These are phyloP conservation scores for cucumber (Cucumis sativus) DNA, from an alignment of 306 rosid species.

Conservation along the genomic window DNA sequence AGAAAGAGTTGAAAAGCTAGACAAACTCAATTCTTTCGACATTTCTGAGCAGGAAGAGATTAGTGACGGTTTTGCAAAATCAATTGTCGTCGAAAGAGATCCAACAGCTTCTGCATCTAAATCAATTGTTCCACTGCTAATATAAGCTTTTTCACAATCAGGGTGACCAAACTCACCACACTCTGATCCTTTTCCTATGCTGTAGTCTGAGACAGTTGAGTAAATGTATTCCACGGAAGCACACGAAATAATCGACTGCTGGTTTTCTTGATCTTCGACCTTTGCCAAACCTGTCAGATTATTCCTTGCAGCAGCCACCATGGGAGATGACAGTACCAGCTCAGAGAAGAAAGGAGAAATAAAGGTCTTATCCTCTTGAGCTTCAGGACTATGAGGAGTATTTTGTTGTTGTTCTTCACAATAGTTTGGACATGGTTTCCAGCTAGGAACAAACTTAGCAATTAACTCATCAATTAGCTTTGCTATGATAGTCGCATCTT, in stretches of 20 bases:
- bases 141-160: background rate
- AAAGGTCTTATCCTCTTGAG: slow-evolving; percentile 16
- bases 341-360: slow-evolving; percentile 3
- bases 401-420: background rate
- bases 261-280: slow-evolving; percentile 38
- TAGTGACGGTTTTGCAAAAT: slow-evolving; percentile 21
- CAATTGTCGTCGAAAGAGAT: slow-evolving; percentile 13
- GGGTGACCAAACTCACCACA: background rate
- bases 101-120: background rate
- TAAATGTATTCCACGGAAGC: slow-evolving; percentile 32
- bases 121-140: background rate
- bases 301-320: background rate
- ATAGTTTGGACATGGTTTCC: slow-evolving; percentile 28
- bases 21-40: slow-evolving; percentile 17
- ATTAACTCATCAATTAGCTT: slow-evolving; percentile 53
- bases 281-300: background rate
- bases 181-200: slow-evolving; percentile 5
- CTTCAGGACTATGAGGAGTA: background rate
- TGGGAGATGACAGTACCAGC: background rate
- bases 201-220: slow-evolving; percentile 13
- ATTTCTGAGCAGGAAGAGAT: slow-evolving; percentile 20
- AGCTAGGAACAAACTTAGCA: slow-evolving; percentile 37
- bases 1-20: slow-evolving; percentile 30
- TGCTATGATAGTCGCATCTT: slow-evolving; percentile 46
- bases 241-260: slow-evolving; percentile 34